These are phyloP conservation scores for Talaromyces sp. DNA, from an alignment of 2,329 filamentous ascomycete species.

Conservation along the genomic window DNA sequence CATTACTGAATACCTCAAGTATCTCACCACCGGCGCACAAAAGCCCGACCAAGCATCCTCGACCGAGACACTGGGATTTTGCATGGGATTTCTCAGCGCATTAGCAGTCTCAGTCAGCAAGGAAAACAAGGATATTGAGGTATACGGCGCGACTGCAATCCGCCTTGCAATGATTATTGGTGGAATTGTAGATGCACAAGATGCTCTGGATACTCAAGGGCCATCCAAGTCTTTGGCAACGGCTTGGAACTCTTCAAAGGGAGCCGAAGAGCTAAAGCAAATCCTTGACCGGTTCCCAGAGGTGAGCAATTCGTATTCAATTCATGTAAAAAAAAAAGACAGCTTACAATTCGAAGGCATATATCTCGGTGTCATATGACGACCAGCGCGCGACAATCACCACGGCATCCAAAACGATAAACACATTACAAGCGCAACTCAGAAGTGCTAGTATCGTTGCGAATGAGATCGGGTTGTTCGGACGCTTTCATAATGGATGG, in stretches of 20 bases:
- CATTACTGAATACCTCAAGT: slow-evolving; percentile 33
- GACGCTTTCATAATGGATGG: slow-evolving; percentile 31
- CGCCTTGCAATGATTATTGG: slow-evolving; percentile 41
- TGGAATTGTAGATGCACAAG: slow-evolving; percentile 35
- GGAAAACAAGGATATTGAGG: slow-evolving; percentile 28
- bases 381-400: slow-evolving; percentile 38
- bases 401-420: slow-evolving; percentile 20
- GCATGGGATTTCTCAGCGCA: slow-evolving; percentile 40
- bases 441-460: slow-evolving; percentile 27
- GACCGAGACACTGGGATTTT: slow-evolving; percentile 38
- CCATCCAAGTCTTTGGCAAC: slow-evolving; percentile 26
- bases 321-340: neutral
- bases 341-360: slow-evolving; percentile 27
- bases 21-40: slow-evolving; percentile 18
- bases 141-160: slow-evolving; percentile 37
- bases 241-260: slow-evolving; percentile 14
- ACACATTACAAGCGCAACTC: slow-evolving; percentile 25
- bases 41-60: neutral
- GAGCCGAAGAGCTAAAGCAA: slow-evolving; percentile 20
- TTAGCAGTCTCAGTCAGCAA: slow-evolving; percentile 34
- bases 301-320: slow-evolving; percentile 9
- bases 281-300: slow-evolving; percentile 24
- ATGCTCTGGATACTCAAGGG: slow-evolving; percentile 24
- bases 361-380: slow-evolving; percentile 39
- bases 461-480: slow-evolving; percentile 30